A percentile compares a stretch with the other conserved stretches of the same genome.
These are phyloP conservation scores for Didymella segeticola DNA, from an alignment of 2,329 filamentous ascomycete genomes.

Conservation along the genomic window DNA sequence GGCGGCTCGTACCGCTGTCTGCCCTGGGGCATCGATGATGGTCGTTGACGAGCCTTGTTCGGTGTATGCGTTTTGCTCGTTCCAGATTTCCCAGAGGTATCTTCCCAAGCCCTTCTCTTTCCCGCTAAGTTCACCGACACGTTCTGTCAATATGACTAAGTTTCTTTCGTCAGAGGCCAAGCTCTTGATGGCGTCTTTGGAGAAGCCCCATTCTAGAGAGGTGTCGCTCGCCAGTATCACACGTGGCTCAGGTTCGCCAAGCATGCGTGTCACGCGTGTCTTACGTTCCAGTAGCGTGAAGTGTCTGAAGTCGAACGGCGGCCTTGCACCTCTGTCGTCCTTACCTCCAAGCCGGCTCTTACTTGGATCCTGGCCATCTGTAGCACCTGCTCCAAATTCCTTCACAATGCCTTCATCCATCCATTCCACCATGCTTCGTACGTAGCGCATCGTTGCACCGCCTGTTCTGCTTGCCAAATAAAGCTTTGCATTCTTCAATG, in stretches of 20 bases:
- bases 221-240: constrained; percentile 92
- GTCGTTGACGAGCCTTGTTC: constrained; percentile 52
- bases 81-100: constrained; percentile 72
- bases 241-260: constrained; percentile 61
- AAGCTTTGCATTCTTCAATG: constrained; percentile 63
- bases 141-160: constrained; percentile 85
- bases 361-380: constrained; percentile 39
- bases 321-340: constrained; percentile 60
- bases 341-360: constrained; percentile 47
- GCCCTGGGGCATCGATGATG: constrained; percentile 70
- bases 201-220: constrained; percentile 94
- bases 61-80: constrained; percentile 28
- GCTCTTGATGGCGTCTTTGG: constrained; percentile 76
- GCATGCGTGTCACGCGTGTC: constrained; percentile 76
- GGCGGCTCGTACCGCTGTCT: constrained; percentile 36
- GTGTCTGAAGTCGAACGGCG: constrained; percentile 90
- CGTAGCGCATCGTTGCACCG: constrained; percentile 86
- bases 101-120: constrained; percentile 63
- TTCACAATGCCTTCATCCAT: constrained; percentile 96
- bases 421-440: constrained; percentile 97
- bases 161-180: constrained; percentile 81
- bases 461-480: constrained; percentile 88
- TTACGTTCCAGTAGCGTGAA: constrained; percentile 82
- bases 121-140: constrained; percentile 56
- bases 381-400: constrained; percentile 75